A percentile compares a stretch with the other conserved stretches of the same genome.
Evolutionary conservation across 768 basidiomycete genomes (phyloP).

Genomic region (Paxillus involutus): DNA sequence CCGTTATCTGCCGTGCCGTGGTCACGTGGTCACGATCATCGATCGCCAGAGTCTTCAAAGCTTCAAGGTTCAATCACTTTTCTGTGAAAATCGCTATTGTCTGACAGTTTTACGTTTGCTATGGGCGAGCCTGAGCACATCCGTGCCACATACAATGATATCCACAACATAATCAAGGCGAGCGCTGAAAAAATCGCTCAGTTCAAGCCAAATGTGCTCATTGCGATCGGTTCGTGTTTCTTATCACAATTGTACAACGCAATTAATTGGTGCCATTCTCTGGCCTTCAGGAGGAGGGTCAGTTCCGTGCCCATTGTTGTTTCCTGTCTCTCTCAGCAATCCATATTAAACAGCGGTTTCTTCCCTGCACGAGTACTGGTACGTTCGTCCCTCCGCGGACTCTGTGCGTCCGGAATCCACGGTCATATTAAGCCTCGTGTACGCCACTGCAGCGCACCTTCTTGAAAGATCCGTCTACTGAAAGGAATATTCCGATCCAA

Average conservation of each 20-base stretch:
- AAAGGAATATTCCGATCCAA: slow-evolving; percentile 86
- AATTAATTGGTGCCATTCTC: not conserved
- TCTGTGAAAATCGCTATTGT: too few relatives aligned
- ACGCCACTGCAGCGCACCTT: slow-evolving; percentile 66
- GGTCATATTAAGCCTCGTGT: not conserved
- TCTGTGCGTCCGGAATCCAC: not conserved
- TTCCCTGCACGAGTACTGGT: slow-evolving; percentile 94
- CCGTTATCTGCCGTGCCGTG: slow-evolving; percentile 15
- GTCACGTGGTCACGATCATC: not conserved
- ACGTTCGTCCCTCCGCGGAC: slow-evolving; percentile 7
- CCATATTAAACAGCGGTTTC: slow-evolving; percentile 65
- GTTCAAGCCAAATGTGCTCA: slow-evolving; percentile 85
- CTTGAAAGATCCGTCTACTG: slow-evolving; percentile 65
- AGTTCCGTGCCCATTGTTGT: slow-evolving; percentile 33
- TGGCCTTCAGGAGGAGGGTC: slow-evolving; percentile 73
- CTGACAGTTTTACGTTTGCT: not conserved
- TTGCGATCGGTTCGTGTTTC: slow-evolving; percentile 70
- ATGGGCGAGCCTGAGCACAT: slow-evolving; percentile 55
- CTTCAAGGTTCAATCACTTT: too few relatives aligned
- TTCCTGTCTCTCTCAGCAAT: slow-evolving; percentile 11
- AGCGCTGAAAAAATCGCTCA: slow-evolving; percentile 67
- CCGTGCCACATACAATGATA: slow-evolving; percentile 86
- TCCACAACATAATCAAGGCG: slow-evolving; percentile 82
- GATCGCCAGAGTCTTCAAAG: too few relatives aligned
- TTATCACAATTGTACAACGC: not conserved